Evolutionary conservation across 2,329 filamentous ascomycete species (phyloP).

Genomic region (Apiospora sp.): DNA sequence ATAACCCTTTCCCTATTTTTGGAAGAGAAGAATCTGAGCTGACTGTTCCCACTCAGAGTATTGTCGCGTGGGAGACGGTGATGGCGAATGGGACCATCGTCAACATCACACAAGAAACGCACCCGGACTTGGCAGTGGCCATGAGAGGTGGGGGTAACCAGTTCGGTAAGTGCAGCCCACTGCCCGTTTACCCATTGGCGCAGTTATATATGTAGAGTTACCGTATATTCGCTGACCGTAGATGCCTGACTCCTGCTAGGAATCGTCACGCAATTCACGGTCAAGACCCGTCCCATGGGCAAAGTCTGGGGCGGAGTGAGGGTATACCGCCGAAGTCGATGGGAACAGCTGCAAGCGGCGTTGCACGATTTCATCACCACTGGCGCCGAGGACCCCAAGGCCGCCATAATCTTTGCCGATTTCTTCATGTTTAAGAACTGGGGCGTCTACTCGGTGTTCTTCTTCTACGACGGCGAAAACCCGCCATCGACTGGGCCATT

Average conservation of each 20-base stretch:
- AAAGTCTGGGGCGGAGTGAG: constrained; percentile 48
- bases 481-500: constrained; percentile 41
- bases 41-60: neutral
- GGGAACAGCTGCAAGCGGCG: constrained; percentile 40
- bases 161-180: neutral
- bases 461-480: constrained; percentile 44
- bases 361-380: constrained; percentile 42
- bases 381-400: constrained; percentile 38
- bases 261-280: constrained; percentile 44
- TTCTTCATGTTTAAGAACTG: constrained; percentile 36
- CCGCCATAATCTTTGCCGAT: constrained; percentile 42
- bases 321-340: constrained; percentile 39
- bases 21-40: neutral
- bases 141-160: constrained; percentile 4
- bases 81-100: constrained; percentile 9
- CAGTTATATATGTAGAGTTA: neutral
- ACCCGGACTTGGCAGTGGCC: constrained; percentile 1
- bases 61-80: neutral
- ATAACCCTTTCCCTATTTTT: neutral
- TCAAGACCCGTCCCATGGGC: constrained; percentile 41
- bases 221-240: neutral
- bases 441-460: constrained; percentile 40
- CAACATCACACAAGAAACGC: constrained; percentile 7
- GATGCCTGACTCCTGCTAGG: constrained; percentile 30
- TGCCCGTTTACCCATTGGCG: neutral